Evolutionary conservation across 2,329 filamentous ascomycete genomes (phyloP).

Genomic region (Hymenoscyphus scutula): DNA sequence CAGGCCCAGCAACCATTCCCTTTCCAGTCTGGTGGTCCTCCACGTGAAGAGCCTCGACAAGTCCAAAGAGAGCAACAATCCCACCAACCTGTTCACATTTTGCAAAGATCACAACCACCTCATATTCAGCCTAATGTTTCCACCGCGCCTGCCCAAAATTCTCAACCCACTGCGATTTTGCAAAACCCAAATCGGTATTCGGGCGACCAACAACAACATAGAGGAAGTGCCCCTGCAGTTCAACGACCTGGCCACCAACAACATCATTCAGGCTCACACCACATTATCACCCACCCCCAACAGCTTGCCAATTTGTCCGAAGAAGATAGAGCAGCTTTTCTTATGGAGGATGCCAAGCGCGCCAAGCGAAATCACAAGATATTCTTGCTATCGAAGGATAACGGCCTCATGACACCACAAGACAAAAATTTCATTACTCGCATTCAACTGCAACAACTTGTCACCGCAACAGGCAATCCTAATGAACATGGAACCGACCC

Average conservation of each 20-base stretch:
- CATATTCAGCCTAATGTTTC: slow-evolving; percentile 37
- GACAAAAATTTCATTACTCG: slow-evolving; percentile 99
- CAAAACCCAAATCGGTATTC: slow-evolving; percentile 72
- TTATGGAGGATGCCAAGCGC: slow-evolving; percentile 89
- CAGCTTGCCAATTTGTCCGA: slow-evolving; percentile 77
- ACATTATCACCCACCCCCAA: slow-evolving; percentile 66
- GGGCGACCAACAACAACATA: slow-evolving; percentile 40
- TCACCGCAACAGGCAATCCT: slow-evolving; percentile 85
- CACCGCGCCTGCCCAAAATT: slow-evolving; percentile 45
- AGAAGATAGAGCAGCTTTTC: slow-evolving; percentile 76
- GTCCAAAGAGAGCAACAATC: slow-evolving; percentile 27
- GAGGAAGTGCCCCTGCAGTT: slow-evolving; percentile 39
- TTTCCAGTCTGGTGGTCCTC: slow-evolving; percentile 26
- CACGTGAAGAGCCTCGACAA: slow-evolving; percentile 27
- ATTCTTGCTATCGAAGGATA: slow-evolving; percentile 86
- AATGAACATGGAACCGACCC: slow-evolving; percentile 78
- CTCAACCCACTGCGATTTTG: slow-evolving; percentile 70
- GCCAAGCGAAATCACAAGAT: slow-evolving; percentile 99
- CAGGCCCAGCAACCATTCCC: slow-evolving; percentile 34
- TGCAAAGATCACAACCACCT: slow-evolving; percentile 31
- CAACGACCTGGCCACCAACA: slow-evolving; percentile 35
- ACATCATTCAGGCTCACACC: slow-evolving; percentile 41
- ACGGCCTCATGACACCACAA: slow-evolving; percentile 97
- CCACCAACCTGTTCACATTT: slow-evolving; percentile 31
- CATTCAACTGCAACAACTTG: slow-evolving; percentile 94